Evolutionary conservation across 2,329 filamentous ascomycete species (phyloP), one percentile per base, ranked within the genome.

Genomic region (Talaromyces sp.): DNA sequence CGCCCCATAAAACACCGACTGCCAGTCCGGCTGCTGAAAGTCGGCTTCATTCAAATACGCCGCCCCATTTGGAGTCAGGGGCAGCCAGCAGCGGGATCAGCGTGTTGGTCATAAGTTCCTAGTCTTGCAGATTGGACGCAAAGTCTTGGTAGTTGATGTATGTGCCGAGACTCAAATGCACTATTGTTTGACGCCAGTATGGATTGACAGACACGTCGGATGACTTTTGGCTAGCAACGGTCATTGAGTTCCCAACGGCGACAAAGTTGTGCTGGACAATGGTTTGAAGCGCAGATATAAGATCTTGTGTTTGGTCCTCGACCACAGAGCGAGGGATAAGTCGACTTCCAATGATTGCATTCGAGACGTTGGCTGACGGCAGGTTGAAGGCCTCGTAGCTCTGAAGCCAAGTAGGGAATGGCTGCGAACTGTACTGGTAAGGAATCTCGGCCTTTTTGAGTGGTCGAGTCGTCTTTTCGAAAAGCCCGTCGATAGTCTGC

Each of bases 1-100:
- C 4, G 59, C 62, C 5, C 79, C 78, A 64, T 76, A 81, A 65
- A 79, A 81, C 1, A 72, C 71, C 33, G 72, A 56, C 67, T 79
- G 69, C 67, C 72, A 79, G 63, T 78, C 67, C 1, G 71, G 72
- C 65, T 81, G 75, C 34, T 70, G 71, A 66, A 75, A 78, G 59
- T 79, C 71, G 16, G 68, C 76, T 63, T 81, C 79, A 59, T 79
- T 81, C 61, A 77, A 61, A 64, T 82, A 81, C 1, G 68, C 69
- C 1, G 75, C 75, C 12, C 70, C 70, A 40, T 72, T 70, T 0
- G 78, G 77, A 2, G 77, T 77, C 8, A 77, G 63, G 63, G 5
- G 68, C 72, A 58, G 75, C 74, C 1, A 81, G 65, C 56, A 71
- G 67, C 4, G 78, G 76, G 9, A 78, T 69, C 10, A 73, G 71